Conservation (phyloP, 495 filamentous ascomycete species). For the Astrothelium macrocarpum region DNA sequence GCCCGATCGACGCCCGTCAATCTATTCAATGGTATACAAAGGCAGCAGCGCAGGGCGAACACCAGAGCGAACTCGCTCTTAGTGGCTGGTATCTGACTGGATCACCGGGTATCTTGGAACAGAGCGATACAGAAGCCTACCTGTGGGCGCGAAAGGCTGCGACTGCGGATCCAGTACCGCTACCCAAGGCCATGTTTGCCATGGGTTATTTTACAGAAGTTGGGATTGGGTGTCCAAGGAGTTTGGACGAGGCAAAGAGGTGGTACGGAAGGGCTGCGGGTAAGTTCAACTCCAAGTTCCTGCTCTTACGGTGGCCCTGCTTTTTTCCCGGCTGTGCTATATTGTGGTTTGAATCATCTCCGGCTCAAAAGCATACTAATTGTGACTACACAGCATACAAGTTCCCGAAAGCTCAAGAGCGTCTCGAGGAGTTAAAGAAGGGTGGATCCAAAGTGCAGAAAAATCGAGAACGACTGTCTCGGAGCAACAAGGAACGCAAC, state of each 20-base stretch:
- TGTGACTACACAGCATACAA: conserved; percentile 59
- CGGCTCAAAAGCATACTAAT: neutral
- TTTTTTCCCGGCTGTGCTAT: too few relatives aligned
- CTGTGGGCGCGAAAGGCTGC: conserved; percentile 95
- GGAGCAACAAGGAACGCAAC: conserved; percentile 73
- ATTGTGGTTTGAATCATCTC: too few relatives aligned
- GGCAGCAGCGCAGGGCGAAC: conserved; percentile 87
- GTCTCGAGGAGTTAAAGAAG: conserved; percentile 83
- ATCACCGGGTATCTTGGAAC: conserved; percentile 73
- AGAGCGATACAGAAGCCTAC: conserved; percentile 93
- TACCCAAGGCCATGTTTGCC: conserved; percentile 90
- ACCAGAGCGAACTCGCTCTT: conserved; percentile 84
- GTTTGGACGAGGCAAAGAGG: conserved; percentile 87
- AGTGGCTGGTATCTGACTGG: conserved; percentile 96
- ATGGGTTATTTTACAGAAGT: conserved; percentile 97
- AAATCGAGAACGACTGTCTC: conserved; percentile 68
- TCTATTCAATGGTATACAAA: conserved; percentile 89
- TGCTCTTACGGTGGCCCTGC: neutral
- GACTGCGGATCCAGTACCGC: conserved; percentile 47
- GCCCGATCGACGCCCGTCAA: conserved; percentile 66
- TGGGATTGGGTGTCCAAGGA: conserved; percentile 78
- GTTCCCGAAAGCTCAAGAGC: conserved; percentile 83
- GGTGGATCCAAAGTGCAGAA: conserved; percentile 57
- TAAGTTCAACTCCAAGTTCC: conserved; percentile 43
- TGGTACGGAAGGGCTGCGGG: conserved; percentile 98